A percentile compares a stretch with the other conserved stretches of the same genome.
Conservation (phyloP, 2,329 filamentous ascomycete genomes). For the Trichoderma atrobrunneum region DNA sequence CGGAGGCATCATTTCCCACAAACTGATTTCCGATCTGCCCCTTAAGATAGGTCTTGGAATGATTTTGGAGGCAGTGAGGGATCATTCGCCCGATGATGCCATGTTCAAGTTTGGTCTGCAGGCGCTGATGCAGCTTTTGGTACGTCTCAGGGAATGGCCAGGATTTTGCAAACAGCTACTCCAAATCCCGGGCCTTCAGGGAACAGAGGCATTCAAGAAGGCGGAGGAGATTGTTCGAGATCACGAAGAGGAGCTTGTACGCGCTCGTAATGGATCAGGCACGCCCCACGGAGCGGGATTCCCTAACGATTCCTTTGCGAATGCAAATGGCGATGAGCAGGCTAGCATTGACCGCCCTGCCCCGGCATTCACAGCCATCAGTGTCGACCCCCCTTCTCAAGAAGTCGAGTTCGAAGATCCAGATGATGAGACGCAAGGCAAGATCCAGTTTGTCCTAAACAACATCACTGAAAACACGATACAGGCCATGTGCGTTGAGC, state of each 20-base stretch:
- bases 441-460: conserved; percentile 93
- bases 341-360: conserved; percentile 56
- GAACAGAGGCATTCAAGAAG: conserved; percentile 79
- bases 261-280: conserved; percentile 52
- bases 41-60: conserved; percentile 93
- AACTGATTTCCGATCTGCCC: conserved; percentile 83
- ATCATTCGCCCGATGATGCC: conserved; percentile 75
- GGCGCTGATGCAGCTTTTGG: conserved; percentile 83
- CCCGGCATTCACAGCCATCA: conserved; percentile 74
- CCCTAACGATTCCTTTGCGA: conserved; percentile 55
- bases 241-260: conserved; percentile 58
- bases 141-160: conserved; percentile 88
- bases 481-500: conserved; percentile 76
- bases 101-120: conserved; percentile 99
- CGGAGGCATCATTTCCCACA: conserved; percentile 92
- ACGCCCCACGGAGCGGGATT: conserved; percentile 37
- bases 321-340: conserved; percentile 68
- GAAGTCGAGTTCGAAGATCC: conserved; percentile 75
- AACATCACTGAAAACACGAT: conserved; percentile 92
- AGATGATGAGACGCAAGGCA: conserved; percentile 80
- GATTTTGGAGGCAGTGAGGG: conserved; percentile 93
- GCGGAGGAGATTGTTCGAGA: conserved; percentile 77
- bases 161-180: conserved; percentile 84
- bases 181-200: conserved; percentile 75
- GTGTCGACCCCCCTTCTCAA: conserved; percentile 66